A percentile compares a stretch with the other conserved stretches of the same genome.
Evolutionary conservation across 2,329 filamentous ascomycete species (phyloP).

Genomic region (Tolypocladium sp.): DNA sequence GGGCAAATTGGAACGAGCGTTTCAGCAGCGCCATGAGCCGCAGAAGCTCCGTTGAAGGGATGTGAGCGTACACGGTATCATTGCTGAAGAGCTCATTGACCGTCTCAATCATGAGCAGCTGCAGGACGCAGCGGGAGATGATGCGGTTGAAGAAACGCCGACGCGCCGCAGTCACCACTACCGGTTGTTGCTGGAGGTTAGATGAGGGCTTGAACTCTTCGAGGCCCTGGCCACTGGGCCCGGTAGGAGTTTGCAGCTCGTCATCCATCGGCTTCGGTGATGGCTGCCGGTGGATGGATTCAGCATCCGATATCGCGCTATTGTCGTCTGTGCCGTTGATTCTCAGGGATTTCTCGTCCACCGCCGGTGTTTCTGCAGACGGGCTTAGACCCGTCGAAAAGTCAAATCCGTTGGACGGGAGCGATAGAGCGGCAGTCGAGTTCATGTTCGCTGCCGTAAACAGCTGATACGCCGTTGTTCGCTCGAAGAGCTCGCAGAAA

Average conservation of each 20-base stretch:
- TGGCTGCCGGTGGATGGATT: slow-evolving; percentile 19
- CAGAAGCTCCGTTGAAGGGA: slow-evolving; percentile 81
- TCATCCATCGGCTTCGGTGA: slow-evolving; percentile 23
- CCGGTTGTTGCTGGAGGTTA: slow-evolving; percentile 73
- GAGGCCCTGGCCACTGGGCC: slow-evolving; percentile 35
- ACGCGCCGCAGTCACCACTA: slow-evolving; percentile 86
- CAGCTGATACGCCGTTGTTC: slow-evolving; percentile 88
- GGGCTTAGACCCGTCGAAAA: slow-evolving; percentile 37
- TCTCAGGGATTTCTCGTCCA: slow-evolving; percentile 49
- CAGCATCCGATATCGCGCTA: slow-evolving; percentile 16
- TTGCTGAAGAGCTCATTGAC: slow-evolving; percentile 98
- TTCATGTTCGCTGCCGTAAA: slow-evolving; percentile 71
- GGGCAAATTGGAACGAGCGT: slow-evolving; percentile 92
- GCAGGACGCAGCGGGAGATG: slow-evolving; percentile 95
- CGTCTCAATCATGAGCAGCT: slow-evolving; percentile 98
- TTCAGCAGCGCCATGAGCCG: slow-evolving; percentile 91
- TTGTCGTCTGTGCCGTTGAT: slow-evolving; percentile 46
- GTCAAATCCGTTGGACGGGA: slow-evolving; percentile 42
- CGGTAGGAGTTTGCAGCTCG: slow-evolving; percentile 20
- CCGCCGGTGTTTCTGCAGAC: slow-evolving; percentile 24
- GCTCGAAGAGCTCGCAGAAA: slow-evolving; percentile 91
- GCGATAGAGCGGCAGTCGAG: slow-evolving; percentile 40
- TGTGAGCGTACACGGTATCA: slow-evolving; percentile 86
- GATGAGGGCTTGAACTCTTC: slow-evolving; percentile 82
- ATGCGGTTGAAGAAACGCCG: slow-evolving; percentile 98